phyloP scores from a whole-genome alignment of 2,329 filamentous ascomycete species.

The Sporothrix euskadiensis region DNA sequence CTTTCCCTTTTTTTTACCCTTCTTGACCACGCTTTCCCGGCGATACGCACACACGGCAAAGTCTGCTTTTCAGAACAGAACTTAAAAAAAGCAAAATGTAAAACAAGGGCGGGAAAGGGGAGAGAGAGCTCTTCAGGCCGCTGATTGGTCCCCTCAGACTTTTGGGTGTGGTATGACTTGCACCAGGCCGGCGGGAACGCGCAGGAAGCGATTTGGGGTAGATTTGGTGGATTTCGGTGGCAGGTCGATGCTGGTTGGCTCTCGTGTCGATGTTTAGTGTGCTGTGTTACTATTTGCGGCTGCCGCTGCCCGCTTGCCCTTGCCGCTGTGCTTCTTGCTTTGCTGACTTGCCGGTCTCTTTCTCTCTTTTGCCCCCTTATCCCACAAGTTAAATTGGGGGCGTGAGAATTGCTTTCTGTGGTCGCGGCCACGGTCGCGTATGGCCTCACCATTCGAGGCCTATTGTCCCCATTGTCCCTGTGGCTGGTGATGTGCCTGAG shows the following conservation, averaged over 20 bases:
- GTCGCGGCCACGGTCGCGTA: background rate
- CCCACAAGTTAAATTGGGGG: background rate
- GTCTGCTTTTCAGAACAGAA: background rate
- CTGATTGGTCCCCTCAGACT: slow-evolving; percentile 31
- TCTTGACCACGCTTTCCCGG: slow-evolving; percentile 5
- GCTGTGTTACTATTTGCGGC: slow-evolving; percentile 19
- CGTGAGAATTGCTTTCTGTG: background rate
- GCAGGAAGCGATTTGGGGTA: slow-evolving; percentile 15
- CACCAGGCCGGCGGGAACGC: slow-evolving; percentile 5
- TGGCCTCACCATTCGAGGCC: slow-evolving; percentile 6
- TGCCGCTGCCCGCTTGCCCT: slow-evolving; percentile 4
- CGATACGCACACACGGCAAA: slow-evolving; percentile 28
- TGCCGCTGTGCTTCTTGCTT: slow-evolving; percentile 1
- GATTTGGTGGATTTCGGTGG: background rate
- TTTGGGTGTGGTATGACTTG: slow-evolving; percentile 20
- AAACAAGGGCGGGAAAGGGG: slow-evolving; percentile 22
- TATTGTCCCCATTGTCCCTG: background rate
- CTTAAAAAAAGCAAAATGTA: slow-evolving; percentile 8
- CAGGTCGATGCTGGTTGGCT: background rate
- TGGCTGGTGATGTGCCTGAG: slow-evolving; percentile 17
- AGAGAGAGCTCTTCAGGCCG: slow-evolving; percentile 29
- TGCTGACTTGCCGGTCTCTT: background rate
- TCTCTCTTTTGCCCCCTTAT: background rate
- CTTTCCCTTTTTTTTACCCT: no score
- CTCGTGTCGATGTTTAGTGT: background rate